These are phyloP conservation scores for Saccharomycopsis fermentans DNA, from an alignment of 805 yeast species.

Conservation along the genomic window DNA sequence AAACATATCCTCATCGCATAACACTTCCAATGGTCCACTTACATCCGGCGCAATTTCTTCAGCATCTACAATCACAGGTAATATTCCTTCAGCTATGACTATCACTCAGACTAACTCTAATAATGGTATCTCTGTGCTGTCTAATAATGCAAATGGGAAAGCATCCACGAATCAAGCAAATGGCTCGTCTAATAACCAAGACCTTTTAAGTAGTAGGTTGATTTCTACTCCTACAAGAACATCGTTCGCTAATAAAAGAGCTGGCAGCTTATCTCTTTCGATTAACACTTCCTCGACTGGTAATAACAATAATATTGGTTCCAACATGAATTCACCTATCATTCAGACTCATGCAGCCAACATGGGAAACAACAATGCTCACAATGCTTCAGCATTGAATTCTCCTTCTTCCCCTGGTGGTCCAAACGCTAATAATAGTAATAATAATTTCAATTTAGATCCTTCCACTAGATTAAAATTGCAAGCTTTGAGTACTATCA, in stretches of 20 bases:
- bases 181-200: background rate
- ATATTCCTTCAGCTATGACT: background rate
- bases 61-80: background rate
- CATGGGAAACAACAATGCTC: background rate
- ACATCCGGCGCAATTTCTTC: background rate
- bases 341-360: background rate
- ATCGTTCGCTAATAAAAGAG: conserved; percentile 9
- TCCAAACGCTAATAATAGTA: conserved; percentile 13
- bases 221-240: conserved; percentile 11
- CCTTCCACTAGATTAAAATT: conserved; percentile 40
- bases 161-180: background rate
- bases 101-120: background rate
- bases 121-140: background rate
- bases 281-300: conserved; percentile 9
- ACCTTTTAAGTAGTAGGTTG: conserved; percentile 4
- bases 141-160: background rate
- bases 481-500: conserved; percentile 59
- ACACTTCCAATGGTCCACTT: background rate
- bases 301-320: background rate
- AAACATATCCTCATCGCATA: background rate
- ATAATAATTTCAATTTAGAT: conserved; percentile 16
- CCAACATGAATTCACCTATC: conserved; percentile 2
- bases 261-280: conserved; percentile 6
- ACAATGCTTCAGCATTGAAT: conserved; percentile 3
- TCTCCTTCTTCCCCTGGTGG: conserved; percentile 19